phyloP scores from a whole-genome alignment of 805 yeast genomes.

The Kodamaea fukazawae region DNA sequence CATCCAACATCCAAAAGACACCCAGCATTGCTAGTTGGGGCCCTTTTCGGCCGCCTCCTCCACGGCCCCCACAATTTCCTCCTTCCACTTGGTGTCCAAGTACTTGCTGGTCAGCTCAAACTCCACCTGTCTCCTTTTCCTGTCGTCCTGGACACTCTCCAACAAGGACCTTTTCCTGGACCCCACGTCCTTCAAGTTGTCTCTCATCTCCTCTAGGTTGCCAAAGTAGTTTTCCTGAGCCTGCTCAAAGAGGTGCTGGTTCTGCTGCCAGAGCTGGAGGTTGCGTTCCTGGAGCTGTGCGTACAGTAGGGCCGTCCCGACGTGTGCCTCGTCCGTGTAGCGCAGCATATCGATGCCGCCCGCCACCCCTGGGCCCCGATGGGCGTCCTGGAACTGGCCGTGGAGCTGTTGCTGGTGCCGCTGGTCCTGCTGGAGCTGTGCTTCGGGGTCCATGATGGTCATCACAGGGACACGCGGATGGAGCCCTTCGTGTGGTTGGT shows the following conservation, averaged over 20 bases:
- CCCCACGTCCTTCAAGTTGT: slow-evolving; percentile 10
- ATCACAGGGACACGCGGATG: slow-evolving; percentile 2
- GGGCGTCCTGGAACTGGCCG: not conserved
- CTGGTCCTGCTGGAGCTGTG: slow-evolving; percentile 4
- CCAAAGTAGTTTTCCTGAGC: slow-evolving; percentile 31
- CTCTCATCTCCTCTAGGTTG: slow-evolving; percentile 23
- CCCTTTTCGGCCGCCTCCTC: slow-evolving; percentile 27
- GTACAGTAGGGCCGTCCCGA: slow-evolving; percentile 41
- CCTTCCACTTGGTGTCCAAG: slow-evolving; percentile 50
- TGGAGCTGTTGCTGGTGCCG: slow-evolving; percentile 2
- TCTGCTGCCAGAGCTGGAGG: slow-evolving; percentile 32
- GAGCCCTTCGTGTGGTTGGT: slow-evolving; percentile 7
- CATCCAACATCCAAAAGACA: too few relatives aligned
- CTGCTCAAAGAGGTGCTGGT: slow-evolving; percentile 37
- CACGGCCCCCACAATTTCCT: slow-evolving; percentile 40
- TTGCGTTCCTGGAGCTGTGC: slow-evolving; percentile 39
- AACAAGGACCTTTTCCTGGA: slow-evolving; percentile 38
- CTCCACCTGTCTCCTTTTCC: slow-evolving; percentile 42
- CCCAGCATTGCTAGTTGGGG: too few relatives aligned
- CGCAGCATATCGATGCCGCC: slow-evolving; percentile 33
- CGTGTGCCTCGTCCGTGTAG: slow-evolving; percentile 13
- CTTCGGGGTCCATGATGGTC: not conserved
- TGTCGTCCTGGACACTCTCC: slow-evolving; percentile 39
- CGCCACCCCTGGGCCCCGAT: too few relatives aligned
- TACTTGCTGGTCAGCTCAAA: slow-evolving; percentile 43